Base-by-base conservation (phyloP, 805 yeast genomes). In the Yamadazyma sp. region DNA sequence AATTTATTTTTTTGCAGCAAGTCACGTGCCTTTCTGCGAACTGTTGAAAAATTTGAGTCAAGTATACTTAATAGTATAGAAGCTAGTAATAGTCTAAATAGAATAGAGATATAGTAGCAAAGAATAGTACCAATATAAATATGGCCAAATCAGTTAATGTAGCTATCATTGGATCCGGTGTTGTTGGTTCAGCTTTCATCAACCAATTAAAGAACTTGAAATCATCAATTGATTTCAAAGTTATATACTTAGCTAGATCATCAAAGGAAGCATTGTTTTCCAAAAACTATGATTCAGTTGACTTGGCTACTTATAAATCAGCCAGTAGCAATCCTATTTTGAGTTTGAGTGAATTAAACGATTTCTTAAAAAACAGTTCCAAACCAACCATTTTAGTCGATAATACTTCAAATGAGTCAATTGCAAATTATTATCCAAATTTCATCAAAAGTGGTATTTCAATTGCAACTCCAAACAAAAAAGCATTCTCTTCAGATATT, bases 391-490 rank as follows among this genome's bases (percentile, higher is more conserved):
- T 93, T 45, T 68, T 93, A 40, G 84, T 93, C 27, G 99, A 93
- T 65, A 93, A 93, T 75, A 93, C 99, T 32, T 88, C 98, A 20
- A 85, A 81, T 60, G 85, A 76, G 44, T 56, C 73, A 5, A 65
- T 91, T 48, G 95, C 98, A 30, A 71, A 75, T 28, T 74, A 76
- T 35, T 93, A 93, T 62, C 85, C 95, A 29, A 60, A 69, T 25
- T 80, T 93, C 52, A 69, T 91, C 43, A 60, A 73, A 47, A 75
- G 70, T 40, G 95, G 96, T 24, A 80, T 93, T 46, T 87, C 96
- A 29, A 78, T 93, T 51, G 98, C 98, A 13, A 93, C 99, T 29
- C 99, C 99, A 48, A 93, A 93, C 74, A 93, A 93, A 65, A 93
- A 93, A 73, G 99, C 95, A 0, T 93, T 93, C 56, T 88, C 97